Evolutionary conservation across 805 yeast species (phyloP).

Genomic region (Wickerhamomyces hampshirensis): DNA sequence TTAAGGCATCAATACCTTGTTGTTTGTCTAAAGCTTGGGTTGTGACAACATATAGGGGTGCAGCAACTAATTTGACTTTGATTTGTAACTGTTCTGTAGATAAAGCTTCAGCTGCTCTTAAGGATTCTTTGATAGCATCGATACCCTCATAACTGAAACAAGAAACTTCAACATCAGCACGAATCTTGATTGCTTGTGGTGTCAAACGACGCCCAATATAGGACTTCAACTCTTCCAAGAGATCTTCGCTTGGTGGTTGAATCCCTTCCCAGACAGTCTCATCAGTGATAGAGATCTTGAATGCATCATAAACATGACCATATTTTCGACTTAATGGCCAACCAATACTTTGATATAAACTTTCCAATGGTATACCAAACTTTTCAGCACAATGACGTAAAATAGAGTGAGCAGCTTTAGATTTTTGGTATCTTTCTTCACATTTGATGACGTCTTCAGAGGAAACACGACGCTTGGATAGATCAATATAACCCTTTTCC

Average conservation of each 20-base stretch:
- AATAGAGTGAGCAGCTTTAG: slow-evolving; percentile 97
- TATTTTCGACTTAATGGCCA: slow-evolving; percentile 96
- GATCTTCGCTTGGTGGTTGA: slow-evolving; percentile 62
- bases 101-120: slow-evolving; percentile 78
- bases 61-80: slow-evolving; percentile 93
- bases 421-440: slow-evolving; percentile 95
- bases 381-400: slow-evolving; percentile 98
- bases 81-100: slow-evolving; percentile 84
- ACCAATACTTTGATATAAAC: slow-evolving; percentile 81
- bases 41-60: slow-evolving; percentile 91
- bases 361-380: slow-evolving; percentile 82
- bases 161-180: slow-evolving; percentile 98
- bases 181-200: slow-evolving; percentile 95
- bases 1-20: slow-evolving; percentile 76
- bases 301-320: slow-evolving; percentile 97
- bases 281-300: slow-evolving; percentile 92
- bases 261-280: slow-evolving; percentile 77
- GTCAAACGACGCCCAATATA: slow-evolving; percentile 93
- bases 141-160: slow-evolving; percentile 97
- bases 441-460: slow-evolving; percentile 95
- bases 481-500: slow-evolving; percentile 96
- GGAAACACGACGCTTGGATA: slow-evolving; percentile 96
- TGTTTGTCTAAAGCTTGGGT: slow-evolving; percentile 90
- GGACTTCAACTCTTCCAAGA: slow-evolving; percentile 76
- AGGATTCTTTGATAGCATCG: slow-evolving; percentile 90